Conservation (phyloP, 2,329 filamentous ascomycete genomes). For the Mycosphaerella arachidis region DNA sequence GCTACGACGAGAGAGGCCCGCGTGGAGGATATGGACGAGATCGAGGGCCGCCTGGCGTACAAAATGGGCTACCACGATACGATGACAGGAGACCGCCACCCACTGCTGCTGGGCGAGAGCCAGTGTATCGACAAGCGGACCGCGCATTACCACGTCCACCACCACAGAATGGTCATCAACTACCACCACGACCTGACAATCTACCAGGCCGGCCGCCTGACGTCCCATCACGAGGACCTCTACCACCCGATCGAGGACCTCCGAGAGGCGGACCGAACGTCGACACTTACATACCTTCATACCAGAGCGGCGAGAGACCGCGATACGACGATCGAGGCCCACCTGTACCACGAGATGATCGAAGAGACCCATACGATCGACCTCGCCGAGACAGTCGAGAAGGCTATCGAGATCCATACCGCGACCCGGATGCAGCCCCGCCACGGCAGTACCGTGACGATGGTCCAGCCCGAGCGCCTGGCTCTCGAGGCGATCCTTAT, state of each 20-base stretch:
- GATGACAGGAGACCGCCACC: slow-evolving; percentile 27
- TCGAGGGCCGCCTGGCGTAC: slow-evolving; percentile 35
- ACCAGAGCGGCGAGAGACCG: slow-evolving; percentile 23
- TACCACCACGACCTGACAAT: slow-evolving; percentile 18
- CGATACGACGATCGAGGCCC: slow-evolving; percentile 9
- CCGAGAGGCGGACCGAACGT: slow-evolving; percentile 22
- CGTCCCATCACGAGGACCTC: slow-evolving; percentile 29
- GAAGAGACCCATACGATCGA: slow-evolving; percentile 20
- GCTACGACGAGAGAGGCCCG: slow-evolving; percentile 21
- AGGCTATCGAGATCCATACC: slow-evolving; percentile 15
- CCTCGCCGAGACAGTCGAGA: slow-evolving; percentile 22
- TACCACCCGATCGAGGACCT: slow-evolving; percentile 8
- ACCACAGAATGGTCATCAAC: slow-evolving; percentile 31
- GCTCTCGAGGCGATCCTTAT: slow-evolving; percentile 15
- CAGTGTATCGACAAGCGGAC: slow-evolving; percentile 26
- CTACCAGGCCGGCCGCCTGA: slow-evolving; percentile 25
- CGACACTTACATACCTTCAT: slow-evolving; percentile 46
- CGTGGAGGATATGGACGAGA: slow-evolving; percentile 27
- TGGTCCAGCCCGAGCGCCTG: slow-evolving; percentile 10
- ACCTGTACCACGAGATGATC: slow-evolving; percentile 12
- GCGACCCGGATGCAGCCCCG: slow-evolving; percentile 23
- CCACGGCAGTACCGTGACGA: slow-evolving; percentile 21
- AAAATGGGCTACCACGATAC: slow-evolving; percentile 19
- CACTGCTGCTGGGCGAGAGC: slow-evolving; percentile 17
- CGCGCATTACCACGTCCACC: slow-evolving; percentile 10